Percentiles rank a stretch among this genome's conserved stretches.
phyloP scores from a whole-genome alignment of 352 stramenopile genomes.

The Phytophthora sansomeana region DNA sequence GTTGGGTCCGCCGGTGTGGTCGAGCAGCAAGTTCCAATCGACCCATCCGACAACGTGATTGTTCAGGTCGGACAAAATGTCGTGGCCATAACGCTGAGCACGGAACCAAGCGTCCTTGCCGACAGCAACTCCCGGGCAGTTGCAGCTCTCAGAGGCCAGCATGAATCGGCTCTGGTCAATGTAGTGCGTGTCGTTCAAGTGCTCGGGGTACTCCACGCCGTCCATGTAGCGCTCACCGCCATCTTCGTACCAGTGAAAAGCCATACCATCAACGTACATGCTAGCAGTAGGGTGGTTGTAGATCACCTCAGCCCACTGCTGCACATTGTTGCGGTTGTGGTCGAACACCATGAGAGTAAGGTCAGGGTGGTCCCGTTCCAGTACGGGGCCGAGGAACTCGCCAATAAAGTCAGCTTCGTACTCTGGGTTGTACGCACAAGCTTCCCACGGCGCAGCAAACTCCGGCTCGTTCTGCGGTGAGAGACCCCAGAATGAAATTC shows the following conservation, averaged over 20 bases:
- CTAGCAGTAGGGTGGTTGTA: constrained; percentile 65
- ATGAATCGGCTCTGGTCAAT: constrained; percentile 70
- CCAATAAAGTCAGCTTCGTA: constrained; percentile 84
- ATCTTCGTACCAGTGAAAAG: constrained; percentile 90
- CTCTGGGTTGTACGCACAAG: constrained; percentile 60
- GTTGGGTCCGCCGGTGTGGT: constrained; percentile 90
- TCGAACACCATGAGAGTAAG: constrained; percentile 94
- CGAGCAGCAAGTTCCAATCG: constrained; percentile 93
- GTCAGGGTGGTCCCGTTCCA: constrained; percentile 86
- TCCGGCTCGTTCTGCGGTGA: constrained; percentile 93
- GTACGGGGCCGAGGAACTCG: constrained; percentile 83
- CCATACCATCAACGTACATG: constrained; percentile 91
- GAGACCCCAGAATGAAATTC: constrained; percentile 89
- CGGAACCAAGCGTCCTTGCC: constrained; percentile 80
- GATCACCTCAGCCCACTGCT: constrained; percentile 77
- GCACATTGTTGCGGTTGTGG: constrained; percentile 87
- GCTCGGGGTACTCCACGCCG: constrained; percentile 74
- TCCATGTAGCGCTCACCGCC: constrained; percentile 70
- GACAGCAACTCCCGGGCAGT: constrained; percentile 71
- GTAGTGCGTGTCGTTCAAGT: constrained; percentile 78
- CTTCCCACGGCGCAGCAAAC: constrained; percentile 77
- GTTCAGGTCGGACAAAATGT: constrained; percentile 92
- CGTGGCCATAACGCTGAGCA: constrained; percentile 86
- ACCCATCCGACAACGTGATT: constrained; percentile 89
- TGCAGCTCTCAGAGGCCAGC: constrained; percentile 78